Evolutionary conservation across 2,329 filamentous ascomycete genomes (phyloP), one percentile per base, ranked within the genome.

Genomic region (Fusarium humuli): DNA sequence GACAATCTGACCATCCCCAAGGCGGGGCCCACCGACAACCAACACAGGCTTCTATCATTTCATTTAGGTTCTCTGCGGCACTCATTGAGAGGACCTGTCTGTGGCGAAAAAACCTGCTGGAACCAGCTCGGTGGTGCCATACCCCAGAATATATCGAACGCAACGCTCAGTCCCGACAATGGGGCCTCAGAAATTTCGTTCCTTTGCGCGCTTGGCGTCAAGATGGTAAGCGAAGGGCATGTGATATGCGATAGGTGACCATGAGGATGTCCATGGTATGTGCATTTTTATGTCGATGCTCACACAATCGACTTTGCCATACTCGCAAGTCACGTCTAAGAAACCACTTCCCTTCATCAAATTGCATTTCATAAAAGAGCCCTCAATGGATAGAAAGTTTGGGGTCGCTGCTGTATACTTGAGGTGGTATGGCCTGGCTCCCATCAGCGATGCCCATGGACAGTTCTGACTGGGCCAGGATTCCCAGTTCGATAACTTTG

Each of bases 61-160:
- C 23, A 53, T 42, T 20, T 27, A 25, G 34, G 23, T 20, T 41
- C 23, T 27, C 23, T 41, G 34, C 23, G 37, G 34, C 14, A 42
- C 23, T 27, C 23, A 7, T 53, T 9, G 12, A 41, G 18, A 52
- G 34, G 34, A 20, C 32, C 23, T 41, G 9, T 29, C 18, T 25
- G 13, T 52, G 49, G 49, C 34, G 18, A 53, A 42, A 52, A 66
- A 66, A 56, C 63, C 62, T 66, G 63, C n/a, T 61, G 25, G 34
- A 44, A 61, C 62, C 62, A 20, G 12, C 37, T 22, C 32, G 16
- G 68, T 71, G 68, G 68, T 71, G 68, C 68, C 68, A 71, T 71
- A 71, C 68, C 68, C 68, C 68, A 54, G 68, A 61, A 55, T 41
- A 52, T 46, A 71, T 71, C 64, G 65, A 66, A 63, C 44, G 41